phyloP scores from a whole-genome alignment of 192 early-diverging fungal species.

The Coemansia sp. region DNA sequence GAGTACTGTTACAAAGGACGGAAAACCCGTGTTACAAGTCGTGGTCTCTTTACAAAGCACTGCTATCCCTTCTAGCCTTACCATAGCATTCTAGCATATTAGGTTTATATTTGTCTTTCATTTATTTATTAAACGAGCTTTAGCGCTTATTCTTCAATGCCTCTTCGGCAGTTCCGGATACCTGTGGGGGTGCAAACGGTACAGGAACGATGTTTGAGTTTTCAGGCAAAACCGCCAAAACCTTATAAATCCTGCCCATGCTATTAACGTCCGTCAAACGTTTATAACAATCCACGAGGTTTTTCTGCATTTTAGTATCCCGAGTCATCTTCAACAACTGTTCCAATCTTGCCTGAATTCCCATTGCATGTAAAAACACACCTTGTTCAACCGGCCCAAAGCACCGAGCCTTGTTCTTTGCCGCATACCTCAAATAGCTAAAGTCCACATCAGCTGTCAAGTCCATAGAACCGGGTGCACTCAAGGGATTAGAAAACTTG shows the following conservation, averaged over 20 bases:
- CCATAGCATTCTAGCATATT: conserved; percentile 17
- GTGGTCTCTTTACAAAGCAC: conserved; percentile 30
- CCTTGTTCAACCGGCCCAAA: conserved; percentile 82
- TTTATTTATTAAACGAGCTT: background rate
- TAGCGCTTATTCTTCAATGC: no score
- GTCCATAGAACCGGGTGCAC: conserved; percentile 78
- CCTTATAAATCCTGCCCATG: conserved; percentile 91
- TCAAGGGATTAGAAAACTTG: conserved; percentile 74
- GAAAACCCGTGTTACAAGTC: conserved; percentile 37
- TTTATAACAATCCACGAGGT: conserved; percentile 66
- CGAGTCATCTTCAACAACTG: conserved; percentile 60
- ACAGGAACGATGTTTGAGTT: conserved; percentile 7
- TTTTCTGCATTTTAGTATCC: conserved; percentile 51
- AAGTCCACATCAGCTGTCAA: conserved; percentile 94
- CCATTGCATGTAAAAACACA: conserved; percentile 70
- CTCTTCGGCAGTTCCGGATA: no score
- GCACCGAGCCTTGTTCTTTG: conserved; percentile 47
- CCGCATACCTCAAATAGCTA: conserved; percentile 60
- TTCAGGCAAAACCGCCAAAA: conserved; percentile 58
- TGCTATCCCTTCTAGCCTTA: conserved; percentile 15
- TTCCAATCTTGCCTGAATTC: conserved; percentile 71
- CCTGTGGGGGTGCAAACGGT: conserved; percentile 30
- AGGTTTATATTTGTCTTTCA: background rate
- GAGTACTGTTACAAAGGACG: conserved; percentile 26
- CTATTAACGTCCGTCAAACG: conserved; percentile 68